A percentile compares a stretch with the other conserved stretches of the same genome.
Evolutionary conservation across 1,139 yeast species (phyloP).

Genomic region (Cylindricascospora bacillispora): DNA sequence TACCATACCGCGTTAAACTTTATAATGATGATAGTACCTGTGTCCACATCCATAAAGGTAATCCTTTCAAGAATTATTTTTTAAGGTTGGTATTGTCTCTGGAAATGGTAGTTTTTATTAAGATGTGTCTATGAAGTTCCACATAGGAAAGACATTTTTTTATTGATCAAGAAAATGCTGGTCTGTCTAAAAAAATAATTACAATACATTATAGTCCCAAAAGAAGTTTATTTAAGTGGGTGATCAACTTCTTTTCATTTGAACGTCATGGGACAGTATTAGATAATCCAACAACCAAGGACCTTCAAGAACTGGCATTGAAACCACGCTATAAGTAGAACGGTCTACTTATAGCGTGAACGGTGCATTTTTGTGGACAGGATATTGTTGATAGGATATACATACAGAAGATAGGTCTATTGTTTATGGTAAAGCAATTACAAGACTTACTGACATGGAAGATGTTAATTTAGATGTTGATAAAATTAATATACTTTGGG

Average conservation of each 20-base stretch:
- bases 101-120: constrained; percentile 43
- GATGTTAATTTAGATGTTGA: constrained; percentile 33
- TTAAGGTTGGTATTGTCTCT: constrained; percentile 41
- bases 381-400: constrained; percentile 37
- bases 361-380: constrained; percentile 52
- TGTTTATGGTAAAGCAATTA: constrained; percentile 39
- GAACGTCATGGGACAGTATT: constrained; percentile 52
- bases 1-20: no score
- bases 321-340: no score
- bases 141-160: constrained; percentile 33
- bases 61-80: no score
- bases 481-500: constrained; percentile 24
- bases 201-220: constrained; percentile 22
- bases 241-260: constrained; percentile 45
- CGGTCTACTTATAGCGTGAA: constrained; percentile 41
- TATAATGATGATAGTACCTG: no score
- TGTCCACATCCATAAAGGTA: no score
- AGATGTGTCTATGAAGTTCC: constrained; percentile 39
- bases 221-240: constrained; percentile 34
- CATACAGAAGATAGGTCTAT: constrained; percentile 33
- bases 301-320: constrained; percentile 36
- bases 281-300: constrained; percentile 42
- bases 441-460: constrained; percentile 51
- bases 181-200: constrained; percentile 29
- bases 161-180: constrained; percentile 32